Evolutionary conservation across 2,329 filamentous ascomycete genomes (phyloP).

Genomic region (Fusarium sambucinum): DNA sequence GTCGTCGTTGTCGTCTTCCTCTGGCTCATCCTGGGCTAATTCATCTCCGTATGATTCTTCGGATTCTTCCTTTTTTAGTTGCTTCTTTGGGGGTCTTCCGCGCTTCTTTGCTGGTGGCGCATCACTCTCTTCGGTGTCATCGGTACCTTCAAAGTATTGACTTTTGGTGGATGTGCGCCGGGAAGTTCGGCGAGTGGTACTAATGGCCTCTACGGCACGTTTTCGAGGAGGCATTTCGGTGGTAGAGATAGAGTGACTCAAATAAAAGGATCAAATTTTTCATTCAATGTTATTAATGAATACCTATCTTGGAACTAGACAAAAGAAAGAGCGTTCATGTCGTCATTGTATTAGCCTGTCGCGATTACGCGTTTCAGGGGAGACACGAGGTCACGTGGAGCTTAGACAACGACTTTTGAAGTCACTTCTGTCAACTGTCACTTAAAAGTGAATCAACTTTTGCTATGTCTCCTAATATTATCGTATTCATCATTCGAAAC

Average conservation of each 20-base stretch:
- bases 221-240: constrained; percentile 57
- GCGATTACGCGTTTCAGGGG: constrained; percentile 42
- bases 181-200: constrained; percentile 60
- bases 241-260: not conserved
- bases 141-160: constrained; percentile 61
- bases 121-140: constrained; percentile 41
- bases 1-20: constrained; percentile 48
- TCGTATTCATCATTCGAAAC: too few relatives aligned
- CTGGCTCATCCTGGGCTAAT: constrained; percentile 45
- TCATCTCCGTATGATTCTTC: constrained; percentile 49
- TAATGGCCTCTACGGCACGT: constrained; percentile 50
- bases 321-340: constrained; percentile 27
- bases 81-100: constrained; percentile 45
- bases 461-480: not conserved
- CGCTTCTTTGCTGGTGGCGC: constrained; percentile 49
- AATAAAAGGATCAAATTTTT: not conserved
- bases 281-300: not conserved
- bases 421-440: not conserved
- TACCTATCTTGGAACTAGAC: not conserved
- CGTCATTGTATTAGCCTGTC: constrained; percentile 43
- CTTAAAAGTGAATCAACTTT: not conserved
- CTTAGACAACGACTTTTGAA: not conserved
- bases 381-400: constrained; percentile 48
- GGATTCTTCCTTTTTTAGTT: constrained; percentile 36
- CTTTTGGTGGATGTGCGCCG: constrained; percentile 63